Evolutionary conservation across 805 yeast species (phyloP), one percentile per base, ranked within the genome.

Genomic region (Candida sonorensis): DNA sequence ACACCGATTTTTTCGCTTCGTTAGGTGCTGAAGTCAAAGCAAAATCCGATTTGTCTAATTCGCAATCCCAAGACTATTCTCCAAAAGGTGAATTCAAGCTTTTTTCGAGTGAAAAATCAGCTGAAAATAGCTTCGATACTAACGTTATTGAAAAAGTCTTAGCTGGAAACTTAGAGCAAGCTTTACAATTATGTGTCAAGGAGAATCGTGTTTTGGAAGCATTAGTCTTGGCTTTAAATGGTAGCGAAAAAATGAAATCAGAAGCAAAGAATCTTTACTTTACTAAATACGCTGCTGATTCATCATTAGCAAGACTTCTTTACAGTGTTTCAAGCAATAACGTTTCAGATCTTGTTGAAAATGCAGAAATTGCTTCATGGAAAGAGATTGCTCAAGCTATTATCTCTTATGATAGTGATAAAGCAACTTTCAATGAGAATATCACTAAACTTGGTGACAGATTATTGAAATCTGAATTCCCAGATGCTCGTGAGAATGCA

Each of bases 281-380:
- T 59, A 49, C 67, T 22, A 72, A 75, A 44, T 63, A 71, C 41
- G 75, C 75, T 14, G 46, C 58, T 4, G 41, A 66, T 7, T 62
- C 75, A 24, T 59, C 79, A 4, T 66, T 84, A 36, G 71, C 95
- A 3, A 80, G 98, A 49, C 65, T 86, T 11, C 64, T 94, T 34
- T 79, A 77, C 59, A 72, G 77, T 31, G 70, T 77, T 10, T 66
- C 84, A 1, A 64, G 72, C 19, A 62, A 64, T 22, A 62, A 61
- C 31, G 71, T 66, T 33, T 59, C 64, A 19, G 97, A 90, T 53
- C 54, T 92, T 40, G 92, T 87, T 19, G 67, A 71, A 28, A 79
- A 88, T 51, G 81, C 83, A 19, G 81, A 83, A 49, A 76, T 88
- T 24, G 48, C 67, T 4, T 77, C 83, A 43, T 92, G 98, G 98